Evolutionary conservation across 163 green algal genomes (phyloP).

Genomic region (Scenedesmus sp.): DNA sequence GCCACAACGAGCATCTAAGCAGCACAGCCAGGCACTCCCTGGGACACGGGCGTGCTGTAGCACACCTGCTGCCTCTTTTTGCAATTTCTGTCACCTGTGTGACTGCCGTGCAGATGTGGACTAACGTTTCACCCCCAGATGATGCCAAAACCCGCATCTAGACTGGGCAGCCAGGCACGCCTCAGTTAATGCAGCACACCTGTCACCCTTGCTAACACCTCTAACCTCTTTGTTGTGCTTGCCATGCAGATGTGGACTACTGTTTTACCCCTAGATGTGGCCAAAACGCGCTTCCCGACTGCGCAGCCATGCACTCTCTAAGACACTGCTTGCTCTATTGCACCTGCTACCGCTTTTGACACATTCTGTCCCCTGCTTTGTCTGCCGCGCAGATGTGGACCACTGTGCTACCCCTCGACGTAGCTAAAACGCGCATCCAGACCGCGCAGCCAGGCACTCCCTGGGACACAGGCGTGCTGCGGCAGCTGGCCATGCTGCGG

Average conservation of each 20-base stretch:
- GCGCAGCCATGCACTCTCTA: conserved; percentile 64
- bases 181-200: no score
- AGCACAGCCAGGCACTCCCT: conserved; percentile 67
- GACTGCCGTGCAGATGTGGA: conserved; percentile 77
- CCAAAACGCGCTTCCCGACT: conserved; percentile 93
- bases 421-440: conserved; percentile 93
- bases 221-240: not conserved
- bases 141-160: conserved; percentile 93
- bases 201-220: no score
- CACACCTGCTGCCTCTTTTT: not conserved
- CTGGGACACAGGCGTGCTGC: conserved; percentile 70
- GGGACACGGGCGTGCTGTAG: conserved; percentile 58
- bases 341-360: not conserved
- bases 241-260: conserved; percentile 77
- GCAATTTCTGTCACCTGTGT: no score
- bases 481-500: conserved; percentile 67
- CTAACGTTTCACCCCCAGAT: conserved; percentile 86
- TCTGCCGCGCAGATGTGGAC: conserved; percentile 78
- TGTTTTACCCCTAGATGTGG: conserved; percentile 90
- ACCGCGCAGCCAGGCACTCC: conserved; percentile 72
- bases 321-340: not conserved
- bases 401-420: conserved; percentile 87
- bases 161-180: conserved; percentile 69
- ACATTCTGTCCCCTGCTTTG: no score
- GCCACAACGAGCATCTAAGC: conserved; percentile 65